These are phyloP conservation scores for Pleurotus pulmonarius DNA, from an alignment of 768 basidiomycete species.

Conservation along the genomic window DNA sequence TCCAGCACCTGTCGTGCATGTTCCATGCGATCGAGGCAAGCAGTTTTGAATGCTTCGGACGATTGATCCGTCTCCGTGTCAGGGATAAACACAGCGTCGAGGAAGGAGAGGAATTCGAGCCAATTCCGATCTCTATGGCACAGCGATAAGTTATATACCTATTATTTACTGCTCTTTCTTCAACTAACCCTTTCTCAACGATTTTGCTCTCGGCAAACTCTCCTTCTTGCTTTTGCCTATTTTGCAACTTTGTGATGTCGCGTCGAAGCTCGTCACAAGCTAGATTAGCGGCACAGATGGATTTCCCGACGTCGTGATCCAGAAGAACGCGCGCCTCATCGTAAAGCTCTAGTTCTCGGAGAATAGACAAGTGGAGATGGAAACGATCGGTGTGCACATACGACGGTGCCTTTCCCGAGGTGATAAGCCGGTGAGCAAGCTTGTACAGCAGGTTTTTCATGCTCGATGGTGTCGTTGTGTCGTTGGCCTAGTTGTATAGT, in stretches of 20 bases:
- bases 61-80: conserved; percentile 32
- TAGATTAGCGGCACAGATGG: conserved; percentile 66
- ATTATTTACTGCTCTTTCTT: not conserved
- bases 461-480: conserved; percentile 51
- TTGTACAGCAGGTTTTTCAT: conserved; percentile 71
- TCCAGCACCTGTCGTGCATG: conserved; percentile 43
- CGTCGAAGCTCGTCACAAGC: conserved; percentile 74
- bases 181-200: conserved; percentile 51
- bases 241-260: conserved; percentile 60
- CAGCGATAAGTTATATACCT: conserved; percentile 5
- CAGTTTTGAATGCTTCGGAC: conserved; percentile 37
- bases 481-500: conserved; percentile 58
- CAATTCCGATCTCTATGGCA: conserved; percentile 72
- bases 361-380: conserved; percentile 67
- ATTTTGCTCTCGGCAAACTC: conserved; percentile 57
- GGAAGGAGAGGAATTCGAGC: conserved; percentile 74
- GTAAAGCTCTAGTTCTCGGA: conserved; percentile 62
- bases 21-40: not conserved
- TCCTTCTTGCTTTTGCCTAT: conserved; percentile 58
- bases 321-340: conserved; percentile 71
- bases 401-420: conserved; percentile 59
- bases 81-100: conserved; percentile 62
- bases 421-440: conserved; percentile 72
- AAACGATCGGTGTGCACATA: conserved; percentile 72
- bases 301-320: conserved; percentile 63